Percentiles rank a stretch among this genome's conserved stretches.
These are phyloP conservation scores for Globisporangium spinosum DNA, from an alignment of 352 stramenopile species.

Conservation along the genomic window DNA sequence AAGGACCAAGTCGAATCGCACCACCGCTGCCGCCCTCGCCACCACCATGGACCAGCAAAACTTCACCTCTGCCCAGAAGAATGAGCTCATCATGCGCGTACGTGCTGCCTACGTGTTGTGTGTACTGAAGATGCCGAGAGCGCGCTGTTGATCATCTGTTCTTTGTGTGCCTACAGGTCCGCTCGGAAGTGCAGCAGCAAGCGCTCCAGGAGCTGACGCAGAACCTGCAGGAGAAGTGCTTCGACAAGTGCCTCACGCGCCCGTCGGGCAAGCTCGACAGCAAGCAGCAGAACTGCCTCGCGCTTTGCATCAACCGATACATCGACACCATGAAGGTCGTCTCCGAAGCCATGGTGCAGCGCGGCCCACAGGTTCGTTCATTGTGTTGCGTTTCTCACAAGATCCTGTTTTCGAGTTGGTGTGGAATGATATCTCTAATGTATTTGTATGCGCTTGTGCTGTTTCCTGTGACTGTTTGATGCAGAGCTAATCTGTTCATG, in stretches of 20 bases:
- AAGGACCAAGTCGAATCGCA: constrained; percentile 16
- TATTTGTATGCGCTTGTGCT: neutral
- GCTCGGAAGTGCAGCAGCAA: constrained; percentile 80
- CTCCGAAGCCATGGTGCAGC: constrained; percentile 77
- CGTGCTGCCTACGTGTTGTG: constrained; percentile 5
- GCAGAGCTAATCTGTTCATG: constrained; percentile 8
- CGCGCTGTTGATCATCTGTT: neutral
- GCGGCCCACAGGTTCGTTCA: constrained; percentile 46
- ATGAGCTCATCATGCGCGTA: constrained; percentile 80
- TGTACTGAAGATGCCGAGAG: neutral
- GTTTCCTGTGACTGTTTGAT: neutral
- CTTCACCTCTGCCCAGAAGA: constrained; percentile 81
- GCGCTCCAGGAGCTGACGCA: constrained; percentile 83
- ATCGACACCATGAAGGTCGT: constrained; percentile 91
- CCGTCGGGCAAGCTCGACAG: constrained; percentile 80
- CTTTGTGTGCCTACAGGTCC: constrained; percentile 36
- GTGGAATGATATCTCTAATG: neutral
- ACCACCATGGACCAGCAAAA: constrained; percentile 63
- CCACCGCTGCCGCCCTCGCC: constrained; percentile 23
- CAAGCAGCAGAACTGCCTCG: constrained; percentile 90
- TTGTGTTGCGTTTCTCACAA: neutral
- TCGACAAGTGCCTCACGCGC: constrained; percentile 86
- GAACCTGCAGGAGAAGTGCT: constrained; percentile 89
- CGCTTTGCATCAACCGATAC: constrained; percentile 88
- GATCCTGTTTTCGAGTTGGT: neutral